These are phyloP conservation scores for Pezizomycotina sp. DNA, from an alignment of 2,329 filamentous ascomycete genomes.

Conservation along the genomic window DNA sequence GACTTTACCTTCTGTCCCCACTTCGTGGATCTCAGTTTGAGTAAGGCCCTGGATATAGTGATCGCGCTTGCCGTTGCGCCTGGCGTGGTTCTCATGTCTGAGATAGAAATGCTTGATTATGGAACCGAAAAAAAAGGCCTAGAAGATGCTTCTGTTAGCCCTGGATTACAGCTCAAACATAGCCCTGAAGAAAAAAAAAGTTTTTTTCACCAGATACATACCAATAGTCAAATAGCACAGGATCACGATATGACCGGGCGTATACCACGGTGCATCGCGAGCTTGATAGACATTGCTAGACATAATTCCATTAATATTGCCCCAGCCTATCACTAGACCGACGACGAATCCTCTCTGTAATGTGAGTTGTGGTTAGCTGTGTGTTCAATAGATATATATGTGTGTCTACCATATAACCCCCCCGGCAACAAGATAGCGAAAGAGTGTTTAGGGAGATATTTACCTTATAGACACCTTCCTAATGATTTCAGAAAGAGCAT, in stretches of 20 bases:
- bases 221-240: neutral
- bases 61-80: constrained; percentile 47
- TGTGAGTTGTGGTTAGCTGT: no score
- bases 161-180: constrained; percentile 44
- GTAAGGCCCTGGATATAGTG: constrained; percentile 47
- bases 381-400: no score
- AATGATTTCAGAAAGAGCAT: no score
- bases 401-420: no score
- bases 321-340: constrained; percentile 58
- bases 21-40: constrained; percentile 42
- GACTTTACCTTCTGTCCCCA: no score
- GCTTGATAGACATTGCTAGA: constrained; percentile 26
- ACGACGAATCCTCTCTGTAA: constrained; percentile 69
- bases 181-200: neutral
- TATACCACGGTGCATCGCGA: constrained; percentile 13
- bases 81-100: constrained; percentile 50
- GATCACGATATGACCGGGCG: constrained; percentile 9
- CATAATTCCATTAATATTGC: constrained; percentile 58
- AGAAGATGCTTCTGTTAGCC: constrained; percentile 56
- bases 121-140: constrained; percentile 50
- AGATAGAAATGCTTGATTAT: constrained; percentile 47
- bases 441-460: no score
- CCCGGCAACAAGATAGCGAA: no score
- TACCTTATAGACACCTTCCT: constrained; percentile 86
- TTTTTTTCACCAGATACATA: no score